Base-by-base conservation (phyloP, 2,329 filamentous ascomycete species). In the Sporothrix phasma region DNA sequence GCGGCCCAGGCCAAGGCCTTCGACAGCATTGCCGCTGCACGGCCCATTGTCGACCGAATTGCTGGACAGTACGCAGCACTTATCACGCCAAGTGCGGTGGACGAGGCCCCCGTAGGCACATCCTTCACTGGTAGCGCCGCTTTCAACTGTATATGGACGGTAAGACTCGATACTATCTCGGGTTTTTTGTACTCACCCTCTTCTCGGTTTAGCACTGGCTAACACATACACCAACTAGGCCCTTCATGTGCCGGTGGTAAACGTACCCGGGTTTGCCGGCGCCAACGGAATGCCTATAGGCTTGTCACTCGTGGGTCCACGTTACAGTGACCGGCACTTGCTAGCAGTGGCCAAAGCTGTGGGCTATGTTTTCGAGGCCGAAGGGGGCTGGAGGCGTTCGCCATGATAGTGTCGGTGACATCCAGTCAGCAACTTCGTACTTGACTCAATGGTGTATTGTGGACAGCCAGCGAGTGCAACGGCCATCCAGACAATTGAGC, bases 181-280 rank as follows among this genome's bases (percentile, higher is more conserved):
- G 11, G 5, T 10, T 41, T 19, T 26, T 5, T 3, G 17, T 39
- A 15, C 56, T 66, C 53, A 60, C 31, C 10, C 29, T n/a, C 13
- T 24, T 62, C n/a, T n/a, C 6, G 19, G 49, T 53, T 6, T 7
- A 10, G 8, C 11, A 29, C 13, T 7, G 26, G 26, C 51, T 59
- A 59, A 59, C 54, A 47, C 1, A 34, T 17, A 4, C 13, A 39
- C 11, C 7, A 1, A 8, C 24, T 15, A 77, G 75, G 76, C 75
- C 11, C 72, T 88, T 15, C 85, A 88, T 66, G 81, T 78, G 0
- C 86, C 86, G 0, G 82, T 84, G 0, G 72, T 88, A n/a, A 88
- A 88, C 65, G 72, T 88, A 0, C 84, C 85, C 0, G 85, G 84
- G 0, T 88, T 88, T 67, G 72, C 76, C 39, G 85, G 86, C 0